A percentile compares a stretch with the other conserved stretches of the same genome.
Evolutionary conservation across 306 rosid species (phyloP).

Genomic region (Oxytropis ochrocephala): DNA sequence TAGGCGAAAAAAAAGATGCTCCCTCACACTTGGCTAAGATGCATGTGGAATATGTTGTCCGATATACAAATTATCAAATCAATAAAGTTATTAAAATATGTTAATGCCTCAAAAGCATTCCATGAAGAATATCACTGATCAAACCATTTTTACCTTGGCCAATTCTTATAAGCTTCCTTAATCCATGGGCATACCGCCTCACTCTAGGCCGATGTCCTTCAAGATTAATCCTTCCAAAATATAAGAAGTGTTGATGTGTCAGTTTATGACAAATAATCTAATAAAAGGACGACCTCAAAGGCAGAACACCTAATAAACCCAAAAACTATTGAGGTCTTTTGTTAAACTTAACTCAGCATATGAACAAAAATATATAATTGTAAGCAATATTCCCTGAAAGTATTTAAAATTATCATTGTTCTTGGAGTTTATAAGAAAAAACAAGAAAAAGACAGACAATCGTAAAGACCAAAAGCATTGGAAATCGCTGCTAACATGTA

Average conservation of each 20-base stretch:
- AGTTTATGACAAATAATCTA: constrained; percentile 23
- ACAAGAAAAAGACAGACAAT: background rate
- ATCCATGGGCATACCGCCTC: constrained; percentile 81
- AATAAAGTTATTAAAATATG: constrained; percentile 15
- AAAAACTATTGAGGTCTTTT: background rate
- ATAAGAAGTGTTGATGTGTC: constrained; percentile 14
- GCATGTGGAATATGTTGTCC: background rate
- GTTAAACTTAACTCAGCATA: background rate
- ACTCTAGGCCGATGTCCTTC: constrained; percentile 89
- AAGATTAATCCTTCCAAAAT: constrained; percentile 76
- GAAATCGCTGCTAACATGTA: background rate
- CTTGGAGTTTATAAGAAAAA: background rate
- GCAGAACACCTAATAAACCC: constrained; percentile 15
- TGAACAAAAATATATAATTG: background rate
- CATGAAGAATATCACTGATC: background rate
- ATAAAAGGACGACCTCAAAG: background rate
- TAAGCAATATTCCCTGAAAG: background rate
- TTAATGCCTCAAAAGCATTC: constrained; percentile 5
- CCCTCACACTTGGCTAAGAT: constrained; percentile 2
- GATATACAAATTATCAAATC: constrained; percentile 8
- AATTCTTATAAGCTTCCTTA: constrained; percentile 74
- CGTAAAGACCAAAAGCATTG: constrained; percentile 17
- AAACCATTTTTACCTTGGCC: constrained; percentile 66
- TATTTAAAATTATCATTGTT: background rate
- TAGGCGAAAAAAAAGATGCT: constrained; percentile 10